Base-by-base conservation (phyloP, 176 grass and related monocot species). In the Zea luxurians region DNA sequence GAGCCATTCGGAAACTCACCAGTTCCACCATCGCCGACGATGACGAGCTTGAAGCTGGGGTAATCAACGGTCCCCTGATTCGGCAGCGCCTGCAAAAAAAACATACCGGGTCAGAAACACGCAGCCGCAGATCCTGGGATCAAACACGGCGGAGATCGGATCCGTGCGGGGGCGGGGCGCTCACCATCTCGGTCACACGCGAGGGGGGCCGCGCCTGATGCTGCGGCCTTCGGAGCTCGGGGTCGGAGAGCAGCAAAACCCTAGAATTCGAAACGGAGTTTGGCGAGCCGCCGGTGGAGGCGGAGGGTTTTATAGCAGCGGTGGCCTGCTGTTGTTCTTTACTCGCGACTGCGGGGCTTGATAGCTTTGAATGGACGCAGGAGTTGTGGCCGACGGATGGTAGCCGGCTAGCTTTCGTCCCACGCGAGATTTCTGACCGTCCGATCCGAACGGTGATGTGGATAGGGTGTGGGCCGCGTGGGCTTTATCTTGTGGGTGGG, bases 41-140 rank as follows among this genome's bases (percentile, higher is more conserved):
- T 82, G 71, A 97, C 90, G 49, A 97, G 90, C 80, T 93, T 97
- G 77, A 97, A 97, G 83, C 85, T 93, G 16, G 93, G 93, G 78
- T 97, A 97, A 2, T 93, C 88, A 17, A 97, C 93, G 48, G 85
- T 90, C 16, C 80, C 85, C 90, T 97, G 90, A 68, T 90, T 97
- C 34, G 88, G 93, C 15, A 93, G 85, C 36, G 93, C 93, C 93
- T 97, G 74, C 12, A 1, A 76, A 80, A 9, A 27, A 53, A 70
- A 13, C 7, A 48, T 5, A 34, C 36, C 3, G 36, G 65, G 73
- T 89, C 60, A 83, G 70, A 44, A 43, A 21, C 8, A 4, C 12
- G 27, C n/a, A 6, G 1, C 64, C 4, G 2, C 71, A 73, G 76
- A 79, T 78, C 40, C 48, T 6, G 5, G 11, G 0, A 50, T 13